A percentile compares a stretch with the other conserved stretches of the same genome.
These are phyloP conservation scores for Cyclotella kingstonii DNA, from an alignment of 108 stramenopile species.

Conservation along the genomic window DNA sequence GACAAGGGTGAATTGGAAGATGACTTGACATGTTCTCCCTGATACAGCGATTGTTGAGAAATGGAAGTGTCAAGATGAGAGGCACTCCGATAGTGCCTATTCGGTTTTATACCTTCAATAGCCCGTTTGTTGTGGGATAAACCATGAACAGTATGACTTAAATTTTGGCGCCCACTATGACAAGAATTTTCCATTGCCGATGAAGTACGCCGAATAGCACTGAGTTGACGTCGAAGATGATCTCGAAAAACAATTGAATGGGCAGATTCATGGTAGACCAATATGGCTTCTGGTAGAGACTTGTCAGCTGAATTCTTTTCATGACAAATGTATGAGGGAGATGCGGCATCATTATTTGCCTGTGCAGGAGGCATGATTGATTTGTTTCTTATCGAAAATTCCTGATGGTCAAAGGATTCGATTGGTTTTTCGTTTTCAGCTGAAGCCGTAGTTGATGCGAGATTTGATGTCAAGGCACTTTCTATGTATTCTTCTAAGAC, in stretches of 20 bases:
- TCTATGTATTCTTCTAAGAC: not conserved
- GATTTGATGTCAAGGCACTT: not conserved
- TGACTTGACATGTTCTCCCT: too few species aligned
- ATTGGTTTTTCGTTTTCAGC: not conserved
- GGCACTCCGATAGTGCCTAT: too few species aligned
- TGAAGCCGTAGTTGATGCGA: not conserved
- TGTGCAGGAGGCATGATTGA: constrained; percentile 8
- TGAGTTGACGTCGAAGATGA: constrained; percentile 59
- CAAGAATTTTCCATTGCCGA: constrained; percentile 15
- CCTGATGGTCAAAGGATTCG: not conserved
- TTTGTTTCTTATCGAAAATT: not conserved
- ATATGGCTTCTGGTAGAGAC: constrained; percentile 35
- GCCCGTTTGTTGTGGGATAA: too few species aligned
- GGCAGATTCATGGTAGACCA: constrained; percentile 83
- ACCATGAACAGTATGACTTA: constrained; percentile 18
- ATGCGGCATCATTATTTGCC: not conserved
- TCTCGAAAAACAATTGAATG: constrained; percentile 89
- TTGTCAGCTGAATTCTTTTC: constrained; percentile 1
- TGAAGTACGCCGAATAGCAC: constrained; percentile 29
- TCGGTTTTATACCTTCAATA: too few species aligned
- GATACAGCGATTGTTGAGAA: too few species aligned
- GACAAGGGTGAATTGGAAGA: not conserved
- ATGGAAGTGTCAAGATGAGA: not conserved
- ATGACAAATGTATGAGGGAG: not conserved
- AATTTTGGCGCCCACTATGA: too few species aligned